phyloP scores from a whole-genome alignment of 306 rosid genomes.

The Sindora glabra region DNA sequence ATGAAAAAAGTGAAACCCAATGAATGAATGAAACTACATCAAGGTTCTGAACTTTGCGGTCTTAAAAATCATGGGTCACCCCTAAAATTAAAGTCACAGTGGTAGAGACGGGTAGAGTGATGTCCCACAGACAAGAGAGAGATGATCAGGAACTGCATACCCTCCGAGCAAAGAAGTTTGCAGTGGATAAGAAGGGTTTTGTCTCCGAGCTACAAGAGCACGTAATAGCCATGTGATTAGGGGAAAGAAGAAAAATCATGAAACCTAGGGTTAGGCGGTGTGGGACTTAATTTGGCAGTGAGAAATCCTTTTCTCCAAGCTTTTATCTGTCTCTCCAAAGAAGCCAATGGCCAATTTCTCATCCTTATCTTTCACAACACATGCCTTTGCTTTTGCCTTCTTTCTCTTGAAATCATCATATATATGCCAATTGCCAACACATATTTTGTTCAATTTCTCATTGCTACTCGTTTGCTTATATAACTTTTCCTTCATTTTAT shows the following conservation, averaged over 20 bases:
- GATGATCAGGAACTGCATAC: too few relatives aligned
- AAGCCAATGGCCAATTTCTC: constrained; percentile 13
- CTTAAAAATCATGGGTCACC: not conserved
- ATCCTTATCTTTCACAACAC: constrained; percentile 19
- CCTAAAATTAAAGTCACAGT: not conserved
- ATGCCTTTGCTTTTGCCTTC: constrained; percentile 22
- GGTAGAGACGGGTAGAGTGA: not conserved
- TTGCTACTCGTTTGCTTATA: too few relatives aligned
- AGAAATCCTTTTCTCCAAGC: constrained; percentile 31
- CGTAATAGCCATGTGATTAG: constrained; percentile 44
- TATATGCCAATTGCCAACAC: constrained; percentile 1
- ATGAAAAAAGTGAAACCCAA: too few relatives aligned
- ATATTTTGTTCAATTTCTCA: too few relatives aligned
- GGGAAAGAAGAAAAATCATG: constrained; percentile 13
- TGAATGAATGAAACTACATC: not conserved
- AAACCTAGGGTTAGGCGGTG: constrained; percentile 16
- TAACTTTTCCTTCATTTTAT: not conserved
- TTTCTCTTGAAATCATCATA: constrained; percentile 11
- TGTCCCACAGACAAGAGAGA: too few relatives aligned
- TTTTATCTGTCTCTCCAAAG: constrained; percentile 21
- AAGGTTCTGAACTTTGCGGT: not conserved
- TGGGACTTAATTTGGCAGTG: constrained; percentile 21
- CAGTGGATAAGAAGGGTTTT: constrained; percentile 22
- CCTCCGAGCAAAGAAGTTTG: not conserved
- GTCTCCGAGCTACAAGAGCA: constrained; percentile 32